These are phyloP conservation scores for Avena insularis DNA, from an alignment of 176 grass and related monocot species.

Conservation along the genomic window DNA sequence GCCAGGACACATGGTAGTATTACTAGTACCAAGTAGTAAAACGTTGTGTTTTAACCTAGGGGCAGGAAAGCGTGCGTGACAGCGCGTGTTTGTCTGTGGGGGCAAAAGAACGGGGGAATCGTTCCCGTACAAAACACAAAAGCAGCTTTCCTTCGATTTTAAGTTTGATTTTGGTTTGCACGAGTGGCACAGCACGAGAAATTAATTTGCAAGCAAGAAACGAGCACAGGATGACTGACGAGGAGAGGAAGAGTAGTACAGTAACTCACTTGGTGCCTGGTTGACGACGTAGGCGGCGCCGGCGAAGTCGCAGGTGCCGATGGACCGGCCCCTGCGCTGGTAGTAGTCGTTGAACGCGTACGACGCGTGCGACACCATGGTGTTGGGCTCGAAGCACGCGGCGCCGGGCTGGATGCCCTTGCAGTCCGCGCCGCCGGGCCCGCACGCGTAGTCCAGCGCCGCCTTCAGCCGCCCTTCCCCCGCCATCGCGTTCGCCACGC, in stretches of 20 bases:
- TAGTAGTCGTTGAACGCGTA: constrained; percentile 87
- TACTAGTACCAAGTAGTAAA: no score
- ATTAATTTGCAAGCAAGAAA: not conserved
- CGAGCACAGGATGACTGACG: not conserved
- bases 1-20: no score
- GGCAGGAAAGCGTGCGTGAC: not conserved
- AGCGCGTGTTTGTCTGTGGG: not conserved
- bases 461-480: constrained; percentile 59
- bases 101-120: constrained; percentile 13
- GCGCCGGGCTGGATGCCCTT: constrained; percentile 79
- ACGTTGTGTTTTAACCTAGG: not conserved
- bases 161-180: not conserved
- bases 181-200: not conserved
- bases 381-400: constrained; percentile 87
- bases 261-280: constrained; percentile 59
- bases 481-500: constrained; percentile 70
- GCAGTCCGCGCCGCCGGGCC: constrained; percentile 82
- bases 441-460: constrained; percentile 91
- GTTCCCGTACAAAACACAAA: constrained; percentile 37
- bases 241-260: not conserved
- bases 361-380: constrained; percentile 71
- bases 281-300: constrained; percentile 78
- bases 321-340: constrained; percentile 63
- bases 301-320: constrained; percentile 84
- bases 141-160: constrained; percentile 5